Evolutionary conservation across 345 rosid genomes (phyloP).

Genomic region (Reutealis trisperma): DNA sequence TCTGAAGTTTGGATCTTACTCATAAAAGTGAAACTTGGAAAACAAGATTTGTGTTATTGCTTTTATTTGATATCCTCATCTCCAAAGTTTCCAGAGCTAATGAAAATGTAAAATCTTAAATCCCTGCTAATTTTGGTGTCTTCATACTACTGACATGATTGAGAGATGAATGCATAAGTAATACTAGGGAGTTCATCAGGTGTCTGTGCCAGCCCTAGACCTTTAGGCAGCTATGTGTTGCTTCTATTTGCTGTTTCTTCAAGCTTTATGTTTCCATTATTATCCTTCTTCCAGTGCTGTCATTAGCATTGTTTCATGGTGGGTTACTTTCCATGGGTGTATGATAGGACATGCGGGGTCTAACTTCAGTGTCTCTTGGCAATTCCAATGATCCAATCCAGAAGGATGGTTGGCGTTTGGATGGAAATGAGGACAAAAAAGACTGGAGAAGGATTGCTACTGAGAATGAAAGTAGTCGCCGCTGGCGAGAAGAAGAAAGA

Average conservation of each 20-base stretch:
- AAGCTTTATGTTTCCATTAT: background rate
- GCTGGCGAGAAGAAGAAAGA: conserved; percentile 87
- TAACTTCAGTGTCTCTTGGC: conserved; percentile 41
- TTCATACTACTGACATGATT: background rate
- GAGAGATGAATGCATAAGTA: background rate
- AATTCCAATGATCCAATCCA: conserved; percentile 44
- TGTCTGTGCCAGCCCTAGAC: background rate
- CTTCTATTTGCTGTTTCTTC: background rate
- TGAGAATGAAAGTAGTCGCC: conserved; percentile 53
- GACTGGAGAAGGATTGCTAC: conserved; percentile 59
- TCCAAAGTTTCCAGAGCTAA: background rate
- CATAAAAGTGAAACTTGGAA: background rate
- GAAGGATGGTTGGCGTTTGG: conserved; percentile 71
- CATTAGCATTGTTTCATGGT: background rate
- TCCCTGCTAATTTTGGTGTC: background rate
- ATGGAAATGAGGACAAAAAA: conserved; percentile 63
- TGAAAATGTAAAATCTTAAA: no score
- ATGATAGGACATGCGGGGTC: conserved; percentile 51
- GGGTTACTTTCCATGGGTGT: background rate
- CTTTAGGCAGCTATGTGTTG: background rate
- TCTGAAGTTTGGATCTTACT: background rate
- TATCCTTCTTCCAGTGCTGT: background rate
- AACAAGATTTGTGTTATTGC: background rate
- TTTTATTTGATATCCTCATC: background rate
- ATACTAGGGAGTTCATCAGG: background rate